Percentiles rank a stretch among this genome's conserved stretches.
These are phyloP conservation scores for Nannochloris sp. DNA, from an alignment of 139 green algal genomes.

Conservation along the genomic window DNA sequence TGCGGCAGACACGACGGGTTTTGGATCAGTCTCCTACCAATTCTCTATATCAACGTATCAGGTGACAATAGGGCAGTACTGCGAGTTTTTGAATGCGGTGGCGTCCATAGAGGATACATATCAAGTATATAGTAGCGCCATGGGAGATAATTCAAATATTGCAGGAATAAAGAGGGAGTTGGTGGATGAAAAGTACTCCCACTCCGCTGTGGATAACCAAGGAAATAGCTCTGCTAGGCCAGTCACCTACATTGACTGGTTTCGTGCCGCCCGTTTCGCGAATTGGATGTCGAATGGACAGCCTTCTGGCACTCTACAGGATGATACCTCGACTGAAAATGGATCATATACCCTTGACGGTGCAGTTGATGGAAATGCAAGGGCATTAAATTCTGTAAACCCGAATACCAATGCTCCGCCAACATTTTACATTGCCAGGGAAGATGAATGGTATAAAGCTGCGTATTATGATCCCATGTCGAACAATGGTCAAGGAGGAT, in stretches of 20 bases:
- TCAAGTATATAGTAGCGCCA: too few relatives aligned
- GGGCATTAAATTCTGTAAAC: neutral
- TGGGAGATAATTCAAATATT: too few relatives aligned
- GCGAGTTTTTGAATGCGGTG: neutral
- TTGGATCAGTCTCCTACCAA: neutral
- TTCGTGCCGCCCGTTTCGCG: neutral
- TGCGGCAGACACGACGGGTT: neutral
- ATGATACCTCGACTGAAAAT: neutral
- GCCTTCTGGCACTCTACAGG: neutral
- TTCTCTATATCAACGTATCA: neutral
- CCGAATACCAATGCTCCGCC: neutral
- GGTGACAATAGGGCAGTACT: neutral
- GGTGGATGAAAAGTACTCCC: too few relatives aligned
- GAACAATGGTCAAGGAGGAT: neutral
- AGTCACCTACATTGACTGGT: neutral
- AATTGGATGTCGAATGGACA: constrained; percentile 4
- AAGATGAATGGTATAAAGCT: constrained; percentile 5
- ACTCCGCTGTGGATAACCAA: neutral
- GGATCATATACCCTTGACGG: neutral
- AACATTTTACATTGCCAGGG: neutral
- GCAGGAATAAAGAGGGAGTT: too few relatives aligned
- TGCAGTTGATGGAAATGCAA: neutral
- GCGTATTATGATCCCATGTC: neutral
- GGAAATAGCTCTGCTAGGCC: neutral
- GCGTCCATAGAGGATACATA: too few relatives aligned